Conservation (phyloP, 176 grass and related monocot genomes). For the Oryza glaberrima region DNA sequence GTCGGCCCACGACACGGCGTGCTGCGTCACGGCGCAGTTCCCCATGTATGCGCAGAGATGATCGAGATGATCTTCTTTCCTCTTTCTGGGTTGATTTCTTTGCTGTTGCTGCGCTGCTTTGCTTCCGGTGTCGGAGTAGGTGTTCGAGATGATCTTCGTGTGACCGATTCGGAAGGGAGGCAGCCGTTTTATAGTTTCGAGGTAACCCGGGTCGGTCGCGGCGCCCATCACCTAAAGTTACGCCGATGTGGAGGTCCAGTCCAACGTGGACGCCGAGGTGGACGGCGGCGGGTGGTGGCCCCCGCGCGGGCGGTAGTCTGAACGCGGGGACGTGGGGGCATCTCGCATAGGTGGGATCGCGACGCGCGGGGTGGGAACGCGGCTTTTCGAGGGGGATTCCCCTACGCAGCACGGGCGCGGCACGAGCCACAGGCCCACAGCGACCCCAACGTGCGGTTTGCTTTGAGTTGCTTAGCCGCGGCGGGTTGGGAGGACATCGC, state of each 20-base stretch:
- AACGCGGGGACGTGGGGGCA: slow-evolving; percentile 42
- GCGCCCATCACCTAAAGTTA: background rate
- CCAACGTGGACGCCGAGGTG: slow-evolving; percentile 48
- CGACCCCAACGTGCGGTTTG: background rate
- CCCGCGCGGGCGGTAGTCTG: slow-evolving; percentile 9
- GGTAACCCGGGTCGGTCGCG: background rate
- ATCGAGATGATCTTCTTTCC: background rate
- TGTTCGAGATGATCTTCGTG: background rate
- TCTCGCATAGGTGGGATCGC: background rate
- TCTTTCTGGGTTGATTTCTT: background rate
- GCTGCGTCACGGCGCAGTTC: slow-evolving; percentile 60
- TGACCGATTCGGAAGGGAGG: background rate
- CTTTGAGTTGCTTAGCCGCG: slow-evolving; percentile 28
- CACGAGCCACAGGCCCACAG: background rate
- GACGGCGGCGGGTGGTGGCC: background rate
- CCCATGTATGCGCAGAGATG: slow-evolving; percentile 41
- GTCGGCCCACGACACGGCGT: slow-evolving; percentile 61
- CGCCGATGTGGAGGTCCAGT: background rate
- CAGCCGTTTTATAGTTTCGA: slow-evolving; percentile 38
- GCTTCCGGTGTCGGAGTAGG: background rate
- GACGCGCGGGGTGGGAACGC: slow-evolving; percentile 47
- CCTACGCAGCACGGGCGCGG: background rate
- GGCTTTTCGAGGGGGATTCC: slow-evolving; percentile 50
- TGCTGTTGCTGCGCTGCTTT: background rate
- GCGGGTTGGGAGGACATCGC: background rate